phyloP scores from a whole-genome alignment of 495 filamentous ascomycete genomes.

The Tuber calosporum region DNA sequence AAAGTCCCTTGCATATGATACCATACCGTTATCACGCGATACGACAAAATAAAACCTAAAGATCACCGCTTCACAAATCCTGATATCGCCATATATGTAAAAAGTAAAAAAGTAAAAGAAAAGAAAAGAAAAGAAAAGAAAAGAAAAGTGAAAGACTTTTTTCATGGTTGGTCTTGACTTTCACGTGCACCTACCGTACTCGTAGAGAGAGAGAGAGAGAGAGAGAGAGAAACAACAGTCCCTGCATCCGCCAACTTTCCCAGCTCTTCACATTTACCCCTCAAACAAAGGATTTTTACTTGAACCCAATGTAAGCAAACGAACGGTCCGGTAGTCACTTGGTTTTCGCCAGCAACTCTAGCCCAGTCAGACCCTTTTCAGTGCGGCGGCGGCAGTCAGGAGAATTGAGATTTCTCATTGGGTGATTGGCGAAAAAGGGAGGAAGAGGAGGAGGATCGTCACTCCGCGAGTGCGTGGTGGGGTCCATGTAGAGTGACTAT shows the following conservation, averaged over 20 bases:
- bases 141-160: not conserved
- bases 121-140: not conserved
- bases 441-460: not conserved
- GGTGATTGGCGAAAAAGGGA: not conserved
- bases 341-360: too few relatives aligned
- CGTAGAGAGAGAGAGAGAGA: not conserved
- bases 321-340: too few relatives aligned
- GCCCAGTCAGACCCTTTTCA: too few relatives aligned
- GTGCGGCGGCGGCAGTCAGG: not conserved
- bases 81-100: too few relatives aligned
- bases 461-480: not conserved
- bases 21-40: not conserved
- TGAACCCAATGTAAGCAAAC: too few relatives aligned
- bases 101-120: not conserved
- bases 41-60: not conserved
- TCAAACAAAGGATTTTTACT: too few relatives aligned
- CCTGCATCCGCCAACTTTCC: not conserved
- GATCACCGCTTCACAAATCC: not conserved
- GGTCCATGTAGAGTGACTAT: not conserved
- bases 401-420: not conserved
- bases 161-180: too few relatives aligned
- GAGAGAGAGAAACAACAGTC: not conserved
- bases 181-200: too few relatives aligned
- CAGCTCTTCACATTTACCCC: not conserved
- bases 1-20: not conserved